Evolutionary conservation across 805 yeast species (phyloP).

Genomic region (Pichia heedii): DNA sequence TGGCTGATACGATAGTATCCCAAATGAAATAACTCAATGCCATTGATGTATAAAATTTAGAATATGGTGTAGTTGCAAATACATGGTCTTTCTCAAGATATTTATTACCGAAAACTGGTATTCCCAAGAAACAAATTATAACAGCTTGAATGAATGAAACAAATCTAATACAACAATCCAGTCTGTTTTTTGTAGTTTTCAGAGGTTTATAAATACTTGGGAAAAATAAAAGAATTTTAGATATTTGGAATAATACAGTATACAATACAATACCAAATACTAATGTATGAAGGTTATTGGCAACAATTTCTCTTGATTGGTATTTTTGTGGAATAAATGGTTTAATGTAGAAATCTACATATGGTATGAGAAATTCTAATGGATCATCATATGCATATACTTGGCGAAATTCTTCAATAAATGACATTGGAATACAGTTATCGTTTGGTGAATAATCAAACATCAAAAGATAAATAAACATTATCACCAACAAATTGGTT

Average conservation of each 20-base stretch:
- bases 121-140: conserved; percentile 22
- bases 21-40: conserved; percentile 30
- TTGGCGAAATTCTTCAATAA: conserved; percentile 4
- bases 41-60: conserved; percentile 21
- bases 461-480: no score
- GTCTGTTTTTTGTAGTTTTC: conserved; percentile 11
- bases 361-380: conserved; percentile 14
- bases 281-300: conserved; percentile 15
- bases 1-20: conserved; percentile 26
- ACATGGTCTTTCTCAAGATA: conserved; percentile 23
- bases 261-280: conserved; percentile 14
- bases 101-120: conserved; percentile 24
- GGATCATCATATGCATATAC: conserved; percentile 20
- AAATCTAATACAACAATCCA: conserved; percentile 26
- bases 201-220: conserved; percentile 10
- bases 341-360: conserved; percentile 12
- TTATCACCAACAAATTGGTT: no score
- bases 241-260: conserved; percentile 12
- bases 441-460: no score
- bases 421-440: no score
- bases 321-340: conserved; percentile 14
- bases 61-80: conserved; percentile 28
- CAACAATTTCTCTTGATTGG: conserved; percentile 8
- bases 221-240: conserved; percentile 12
- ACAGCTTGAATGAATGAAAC: conserved; percentile 29